Evolutionary conservation across 768 basidiomycete genomes (phyloP), one percentile per base, ranked within the genome.

Genomic region (Boletus pseudopeckii): DNA sequence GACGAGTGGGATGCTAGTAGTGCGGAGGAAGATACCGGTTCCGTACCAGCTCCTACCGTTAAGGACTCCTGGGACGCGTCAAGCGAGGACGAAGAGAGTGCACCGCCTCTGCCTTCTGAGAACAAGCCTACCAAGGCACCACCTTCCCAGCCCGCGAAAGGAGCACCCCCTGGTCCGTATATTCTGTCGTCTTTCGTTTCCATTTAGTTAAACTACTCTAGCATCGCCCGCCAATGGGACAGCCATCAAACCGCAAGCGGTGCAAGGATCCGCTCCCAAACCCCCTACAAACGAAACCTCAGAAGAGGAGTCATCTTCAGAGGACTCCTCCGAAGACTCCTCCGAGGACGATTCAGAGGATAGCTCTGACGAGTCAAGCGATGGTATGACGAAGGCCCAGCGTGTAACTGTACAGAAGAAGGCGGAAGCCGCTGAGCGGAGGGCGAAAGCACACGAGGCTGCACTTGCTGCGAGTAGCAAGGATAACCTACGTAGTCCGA

Each of bases 401-500:
- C 82, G 79, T 56, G 70, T 85, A 64, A 81, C 81, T 10, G 82
- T 82, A 18, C 81, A 88, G 69, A 78, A 76, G 58, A 96, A 94
- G 72, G 86, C 85, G 0, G 88, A 90, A 58, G 92, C 93, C n/a
- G 86, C 86, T 34, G 88, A 81, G 18, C 83, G 92, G 41, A 80
- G 82, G 47, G 80, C 83, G 42, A 87, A 92, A 64, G 85, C 88
- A 9, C 88, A 87, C 61, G 85, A 90, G 69, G 88, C 83, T 28
- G 95, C 97, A 3, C 70, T 95, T 54, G 90, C 94, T 39, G 90
- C 88, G 5, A 75, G 92, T 48, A 92, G 74, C 68, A 93, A 90
- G 71, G 93, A 98, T 61, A 75, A 98, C 68, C 74, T 99, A 44
- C 88, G 97, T 40, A 92, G 88, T 68, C 97, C 97, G 14, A 99